Conservation (phyloP, 345 rosid genomes). For the Boechera retrofracta region DNA sequence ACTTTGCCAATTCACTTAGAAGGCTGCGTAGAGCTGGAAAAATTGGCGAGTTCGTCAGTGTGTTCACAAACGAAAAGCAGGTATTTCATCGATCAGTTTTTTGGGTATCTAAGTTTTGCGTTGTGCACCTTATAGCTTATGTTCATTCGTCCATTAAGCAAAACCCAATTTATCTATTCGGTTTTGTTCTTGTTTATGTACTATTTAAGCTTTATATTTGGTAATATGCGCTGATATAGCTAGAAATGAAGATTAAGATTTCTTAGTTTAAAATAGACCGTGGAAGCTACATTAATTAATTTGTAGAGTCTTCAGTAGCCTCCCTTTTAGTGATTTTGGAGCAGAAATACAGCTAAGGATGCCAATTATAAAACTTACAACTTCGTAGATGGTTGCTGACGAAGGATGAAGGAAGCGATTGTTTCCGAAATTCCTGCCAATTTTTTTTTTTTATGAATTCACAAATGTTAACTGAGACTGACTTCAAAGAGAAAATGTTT, state of each 20-base stretch:
- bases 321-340: conserved; percentile 8
- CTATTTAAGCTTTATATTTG: conserved; percentile 4
- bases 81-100: conserved; percentile 49
- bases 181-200: conserved; percentile 18
- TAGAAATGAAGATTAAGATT: conserved; percentile 15
- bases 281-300: conserved; percentile 2
- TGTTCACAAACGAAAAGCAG: conserved; percentile 94
- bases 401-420: conserved; percentile 3
- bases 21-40: conserved; percentile 87
- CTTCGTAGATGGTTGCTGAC: conserved; percentile 10
- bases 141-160: conserved; percentile 10
- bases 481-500: conserved; percentile 37
- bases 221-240: conserved; percentile 6
- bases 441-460: conserved; percentile 1
- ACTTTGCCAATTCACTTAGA: conserved; percentile 72
- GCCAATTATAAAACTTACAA: conserved; percentile 7
- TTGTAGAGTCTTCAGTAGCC: conserved; percentile 1
- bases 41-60: conserved; percentile 89
- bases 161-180: conserved; percentile 9
- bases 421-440: conserved; percentile 6
- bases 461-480: conserved; percentile 23
- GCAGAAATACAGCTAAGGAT: conserved; percentile 19
- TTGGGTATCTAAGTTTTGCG: background rate
- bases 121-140: conserved; percentile 15
- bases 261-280: background rate